Base-by-base conservation (phyloP, 306 rosid species). In the Trifolium subterraneum region DNA sequence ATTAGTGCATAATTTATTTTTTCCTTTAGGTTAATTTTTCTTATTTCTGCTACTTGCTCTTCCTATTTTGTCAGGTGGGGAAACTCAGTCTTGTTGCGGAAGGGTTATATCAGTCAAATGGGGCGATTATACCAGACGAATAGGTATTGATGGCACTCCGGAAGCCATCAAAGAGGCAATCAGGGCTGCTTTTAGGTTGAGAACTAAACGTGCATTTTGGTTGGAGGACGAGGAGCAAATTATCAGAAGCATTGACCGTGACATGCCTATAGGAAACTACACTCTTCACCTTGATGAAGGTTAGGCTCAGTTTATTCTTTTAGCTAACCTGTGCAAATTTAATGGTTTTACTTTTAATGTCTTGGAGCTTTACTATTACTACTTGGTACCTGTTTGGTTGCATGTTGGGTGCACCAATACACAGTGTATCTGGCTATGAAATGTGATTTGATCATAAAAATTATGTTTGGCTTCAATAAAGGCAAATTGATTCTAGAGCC, bases 211-310 rank as follows among this genome's bases (percentile, higher is more conserved):
- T 7, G 82, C 94, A 25, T 91, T 94, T 82, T 94, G 98, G 98
- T 88, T 94, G 86, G 97, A 94, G 86, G 98, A 90, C 82, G 98
- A 94, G 80, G 94, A 91, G 48, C 96, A 91, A 77, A 86, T 94
- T 60, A 86, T 94, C 79, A 85, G 95, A 82, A 87, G 98, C 69
- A 86, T 94, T 54, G 97, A 94, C 78, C 91, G 96, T 75, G 96
- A 94, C 79, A 94, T 94, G 98, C 98, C 97, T 77, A 58, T 88
- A 58, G 98, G 97, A 73, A 91, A 78, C 80, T 94, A 94, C 88
- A 86, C 85, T 77, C 98, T 93, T 84, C 97, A 93, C 81, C 87
- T 93, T 19, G 98, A 93, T 58, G 98, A 94, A 91, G 98, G 98
- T 56, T 8, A 38, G 60, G 7, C 56, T 64, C 73, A 12, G 23